A percentile compares a stretch with the other conserved stretches of the same genome.
phyloP scores from a whole-genome alignment of 208 protist genomes.

The Leishmania aethiopica region DNA sequence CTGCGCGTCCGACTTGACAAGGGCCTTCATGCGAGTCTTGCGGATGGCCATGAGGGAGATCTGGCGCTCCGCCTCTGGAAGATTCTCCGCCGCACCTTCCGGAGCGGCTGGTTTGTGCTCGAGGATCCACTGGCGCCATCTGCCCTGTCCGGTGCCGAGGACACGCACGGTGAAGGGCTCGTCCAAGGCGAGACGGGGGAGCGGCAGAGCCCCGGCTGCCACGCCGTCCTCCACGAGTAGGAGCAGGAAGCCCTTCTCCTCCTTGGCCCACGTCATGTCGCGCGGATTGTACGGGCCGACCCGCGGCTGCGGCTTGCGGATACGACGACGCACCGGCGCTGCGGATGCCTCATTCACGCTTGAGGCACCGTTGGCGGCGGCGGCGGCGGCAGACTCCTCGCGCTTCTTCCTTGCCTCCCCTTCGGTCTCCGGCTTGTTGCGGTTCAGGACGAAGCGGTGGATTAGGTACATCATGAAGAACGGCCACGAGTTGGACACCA shows the following conservation, averaged over 20 bases:
- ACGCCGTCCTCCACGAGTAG: constrained; percentile 45
- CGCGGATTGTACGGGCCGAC: constrained; percentile 39
- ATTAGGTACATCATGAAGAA: constrained; percentile 82
- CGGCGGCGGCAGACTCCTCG: constrained; percentile 2
- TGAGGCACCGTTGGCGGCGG: not conserved
- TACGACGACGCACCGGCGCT: constrained; percentile 23
- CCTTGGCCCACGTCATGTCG: constrained; percentile 65
- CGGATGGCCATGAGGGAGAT: constrained; percentile 58
- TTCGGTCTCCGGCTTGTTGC: constrained; percentile 30
- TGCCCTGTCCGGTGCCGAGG: constrained; percentile 40
- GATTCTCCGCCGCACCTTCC: constrained; percentile 7
- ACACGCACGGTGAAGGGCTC: constrained; percentile 74
- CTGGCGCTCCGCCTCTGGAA: constrained; percentile 26
- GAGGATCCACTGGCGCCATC: constrained; percentile 58
- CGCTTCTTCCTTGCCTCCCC: constrained; percentile 6
- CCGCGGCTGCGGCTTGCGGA: constrained; percentile 31
- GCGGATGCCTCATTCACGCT: not conserved
- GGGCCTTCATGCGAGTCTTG: constrained; percentile 51
- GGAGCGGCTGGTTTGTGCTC: constrained; percentile 21
- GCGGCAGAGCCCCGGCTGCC: constrained; percentile 28
- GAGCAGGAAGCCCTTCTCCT: constrained; percentile 72
- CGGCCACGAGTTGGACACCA: constrained; percentile 50
- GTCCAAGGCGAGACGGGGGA: constrained; percentile 52
- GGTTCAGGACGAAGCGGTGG: constrained; percentile 54
- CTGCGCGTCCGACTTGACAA: constrained; percentile 47